A percentile compares a stretch with the other conserved stretches of the same genome.
These are phyloP conservation scores for Hibiscus mutabilis DNA, from an alignment of 345 rosid genomes.

Conservation along the genomic window DNA sequence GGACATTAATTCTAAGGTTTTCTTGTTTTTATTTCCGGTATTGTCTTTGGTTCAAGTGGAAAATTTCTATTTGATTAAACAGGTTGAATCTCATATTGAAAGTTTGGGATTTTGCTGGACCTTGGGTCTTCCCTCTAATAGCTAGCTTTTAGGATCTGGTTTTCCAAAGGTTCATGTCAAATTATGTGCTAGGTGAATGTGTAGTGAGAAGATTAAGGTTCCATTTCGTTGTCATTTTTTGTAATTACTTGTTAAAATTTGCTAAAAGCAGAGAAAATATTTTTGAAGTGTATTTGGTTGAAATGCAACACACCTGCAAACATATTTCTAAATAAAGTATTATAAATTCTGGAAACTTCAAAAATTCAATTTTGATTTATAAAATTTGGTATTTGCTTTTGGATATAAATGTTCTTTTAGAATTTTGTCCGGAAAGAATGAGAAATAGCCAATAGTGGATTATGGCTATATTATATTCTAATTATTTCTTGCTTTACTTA, in stretches of 20 bases:
- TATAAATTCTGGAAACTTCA: neutral
- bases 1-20: neutral
- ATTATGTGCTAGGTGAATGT: neutral
- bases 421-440: neutral
- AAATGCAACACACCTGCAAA: neutral
- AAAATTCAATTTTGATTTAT: neutral
- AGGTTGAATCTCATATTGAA: neutral
- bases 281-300: neutral
- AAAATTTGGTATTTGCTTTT: neutral
- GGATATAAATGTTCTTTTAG: neutral
- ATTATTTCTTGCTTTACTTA: neutral
- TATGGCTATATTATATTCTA: neutral
- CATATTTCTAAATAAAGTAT: neutral
- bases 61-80: neutral
- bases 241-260: neutral
- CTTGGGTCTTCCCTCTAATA: neutral
- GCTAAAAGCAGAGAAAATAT: neutral
- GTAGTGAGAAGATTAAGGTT: neutral
- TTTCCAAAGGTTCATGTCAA: neutral
- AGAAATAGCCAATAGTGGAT: neutral
- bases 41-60: neutral
- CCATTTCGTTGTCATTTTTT: neutral
- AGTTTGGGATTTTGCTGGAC: neutral
- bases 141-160: neutral
- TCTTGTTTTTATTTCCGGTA: neutral